Evolutionary conservation across 805 yeast genomes (phyloP), one percentile per base, ranked within the genome.

Genomic region (Metschnikowia bowlesiae): DNA sequence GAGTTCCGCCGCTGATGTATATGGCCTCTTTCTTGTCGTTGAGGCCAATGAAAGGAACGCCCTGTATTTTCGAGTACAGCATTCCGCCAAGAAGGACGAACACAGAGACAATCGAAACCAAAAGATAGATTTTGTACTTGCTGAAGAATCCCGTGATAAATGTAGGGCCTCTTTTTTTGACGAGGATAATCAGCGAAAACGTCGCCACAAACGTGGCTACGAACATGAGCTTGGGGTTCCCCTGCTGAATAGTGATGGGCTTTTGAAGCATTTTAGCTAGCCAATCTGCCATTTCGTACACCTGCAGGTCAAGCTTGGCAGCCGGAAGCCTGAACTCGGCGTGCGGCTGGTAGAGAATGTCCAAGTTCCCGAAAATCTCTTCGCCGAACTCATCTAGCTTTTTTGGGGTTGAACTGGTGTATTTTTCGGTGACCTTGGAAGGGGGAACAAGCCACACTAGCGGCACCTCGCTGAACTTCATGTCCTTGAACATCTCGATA

Each of bases 401-500:
- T 28, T 48, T 37, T 18, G 53, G 54, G 41, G 52, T 37, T 8
- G 8, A 13, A 39, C 36, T 50, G 28, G 49, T 8, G 29, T 52
- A 53, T 26, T 61, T 63, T 5, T 47, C 47, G 16, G 57, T 44
- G 6, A 61, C 44, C 29, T 37, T 35, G 18, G 65, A 60, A 3
- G 82, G 85, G 3, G 90, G 89, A 49, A 80, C 75, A 2, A 85
- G 68, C 82, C 89, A 81, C n/a, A 84, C 56, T 52, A 81, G 83
- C 1, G 95, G 94, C 3, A 84, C 80, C 2, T 80, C 68, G 2
- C 65, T 65, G 49, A 86, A 59, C 2, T 68, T 63, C 47, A 83
- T 57, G 8, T 67, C 63, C 28, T 67, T 61, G 52, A 80, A 77
- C 26, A 77, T 58, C 3, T 63, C 59, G 9, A 66, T 52, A 56